Percentiles rank a stretch among this genome's conserved stretches.
These are phyloP conservation scores for Paramecium tetraurelia DNA, from an alignment of 73 alveolate species.

Conservation along the genomic window DNA sequence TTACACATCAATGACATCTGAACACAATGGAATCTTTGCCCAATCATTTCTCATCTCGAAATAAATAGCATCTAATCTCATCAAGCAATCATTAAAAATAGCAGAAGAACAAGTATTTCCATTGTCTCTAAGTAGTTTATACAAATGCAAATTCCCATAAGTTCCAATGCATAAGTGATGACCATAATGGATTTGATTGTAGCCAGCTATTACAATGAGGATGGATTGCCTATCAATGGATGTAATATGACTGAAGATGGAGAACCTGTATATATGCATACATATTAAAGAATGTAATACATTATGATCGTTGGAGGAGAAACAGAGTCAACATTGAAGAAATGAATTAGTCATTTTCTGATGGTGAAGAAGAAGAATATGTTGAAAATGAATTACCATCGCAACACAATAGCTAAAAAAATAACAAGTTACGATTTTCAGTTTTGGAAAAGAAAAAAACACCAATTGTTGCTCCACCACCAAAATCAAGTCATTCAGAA, in stretches of 20 bases:
- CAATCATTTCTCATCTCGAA: not conserved
- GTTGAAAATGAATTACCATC: not conserved
- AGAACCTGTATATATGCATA: not conserved
- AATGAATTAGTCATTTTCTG: no score
- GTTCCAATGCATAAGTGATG: not conserved
- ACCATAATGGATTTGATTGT: not conserved
- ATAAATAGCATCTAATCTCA: not conserved
- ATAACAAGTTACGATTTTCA: not conserved
- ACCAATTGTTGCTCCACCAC: not conserved
- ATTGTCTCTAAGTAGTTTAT: not conserved
- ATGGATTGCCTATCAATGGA: not conserved
- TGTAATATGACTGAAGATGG: not conserved
- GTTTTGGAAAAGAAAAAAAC: not conserved
- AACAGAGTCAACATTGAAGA: not conserved
- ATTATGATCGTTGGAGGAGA: constrained; percentile 28
- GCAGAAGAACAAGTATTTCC: constrained; percentile 22
- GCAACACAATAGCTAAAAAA: not conserved
- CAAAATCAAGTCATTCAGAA: not conserved
- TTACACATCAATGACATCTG: not conserved
- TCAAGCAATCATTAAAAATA: not conserved
- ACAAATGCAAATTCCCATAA: not conserved
- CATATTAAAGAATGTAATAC: not conserved
- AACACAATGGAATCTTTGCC: not conserved
- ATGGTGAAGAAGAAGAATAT: not conserved
- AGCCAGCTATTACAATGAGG: not conserved